Base-by-base conservation (phyloP, 148 eudicot genomes). In the Cornus florida region DNA sequence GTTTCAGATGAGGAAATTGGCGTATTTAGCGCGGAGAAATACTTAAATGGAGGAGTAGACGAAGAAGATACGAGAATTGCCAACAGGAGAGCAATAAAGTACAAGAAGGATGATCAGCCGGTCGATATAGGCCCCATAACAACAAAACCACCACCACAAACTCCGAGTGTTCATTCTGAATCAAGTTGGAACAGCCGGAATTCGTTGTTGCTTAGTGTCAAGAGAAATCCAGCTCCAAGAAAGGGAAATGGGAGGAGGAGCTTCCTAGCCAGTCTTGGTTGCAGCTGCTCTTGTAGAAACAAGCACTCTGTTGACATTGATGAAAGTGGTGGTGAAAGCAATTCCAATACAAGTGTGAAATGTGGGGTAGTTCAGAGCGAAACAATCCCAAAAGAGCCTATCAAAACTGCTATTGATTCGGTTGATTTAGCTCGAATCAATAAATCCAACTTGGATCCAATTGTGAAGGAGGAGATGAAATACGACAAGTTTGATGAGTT, bases 181-280 rank as follows among this genome's bases (percentile, higher is more conserved):
- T 84, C 90, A 7, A 92, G 94, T 75, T 83, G 79, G 84, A 88
- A 90, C 60, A 91, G 97, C 82, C 86, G 82, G 75, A 89, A 83
- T 9, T 77, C 81, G 53, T 72, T 92, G 13, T 53, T 90, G 72
- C 81, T 23, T 17, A 76, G 77, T 14, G n/a, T 81, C 4, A 81
- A 59, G 19, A 84, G 81, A 56, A 78, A 28, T 20, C 80, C 81
- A 12, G 81, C n/a, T 67, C 81, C 84, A 17, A 77, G 70, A 50
- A 82, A 69, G 57, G 28, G 20, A 46, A 82, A 11, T 43, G 86
- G 73, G 78, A 75, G 75, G 69, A 88, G 83, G 83, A 84, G 78
- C 6, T 83, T 89, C 41, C 72, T 92, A 7, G 24, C 86, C 28
- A 80, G 65, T 48, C 75, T 88, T 59, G 84, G 87, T 28, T 85